Evolutionary conservation across 2,329 filamentous ascomycete genomes (phyloP).

Genomic region (Diplocarpon mali): DNA sequence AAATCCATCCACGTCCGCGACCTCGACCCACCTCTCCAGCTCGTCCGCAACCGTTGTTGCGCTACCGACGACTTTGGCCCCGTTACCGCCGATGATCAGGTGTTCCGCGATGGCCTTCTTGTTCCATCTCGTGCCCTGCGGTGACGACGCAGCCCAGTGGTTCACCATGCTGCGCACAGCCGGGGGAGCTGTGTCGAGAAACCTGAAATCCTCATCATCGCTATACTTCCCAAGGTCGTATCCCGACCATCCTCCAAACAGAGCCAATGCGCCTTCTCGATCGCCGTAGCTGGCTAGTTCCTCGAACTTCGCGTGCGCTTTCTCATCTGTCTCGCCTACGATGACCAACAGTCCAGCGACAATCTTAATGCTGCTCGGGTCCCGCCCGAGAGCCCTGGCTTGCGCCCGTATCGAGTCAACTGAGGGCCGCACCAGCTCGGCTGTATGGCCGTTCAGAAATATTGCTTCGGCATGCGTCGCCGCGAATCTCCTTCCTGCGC

Average conservation of each 20-base stretch:
- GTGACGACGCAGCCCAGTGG: conserved; percentile 32
- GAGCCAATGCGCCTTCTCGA: conserved; percentile 53
- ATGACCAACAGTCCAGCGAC: conserved; percentile 42
- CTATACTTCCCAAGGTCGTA: conserved; percentile 50
- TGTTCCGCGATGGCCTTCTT: conserved; percentile 26
- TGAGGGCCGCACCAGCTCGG: conserved; percentile 45
- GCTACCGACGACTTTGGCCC: conserved; percentile 19
- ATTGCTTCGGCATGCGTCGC: conserved; percentile 62
- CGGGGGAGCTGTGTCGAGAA: conserved; percentile 33
- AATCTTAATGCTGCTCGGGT: conserved; percentile 53
- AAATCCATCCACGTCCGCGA: conserved; percentile 22
- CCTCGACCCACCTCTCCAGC: conserved; percentile 20
- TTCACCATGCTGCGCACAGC: conserved; percentile 39
- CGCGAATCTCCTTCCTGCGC: conserved; percentile 54
- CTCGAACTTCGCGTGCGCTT: conserved; percentile 51
- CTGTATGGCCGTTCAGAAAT: conserved; percentile 56
- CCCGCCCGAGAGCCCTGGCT: conserved; percentile 33
- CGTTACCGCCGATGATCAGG: conserved; percentile 20
- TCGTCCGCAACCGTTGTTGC: conserved; percentile 19
- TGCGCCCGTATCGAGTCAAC: conserved; percentile 47
- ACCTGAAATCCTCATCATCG: conserved; percentile 53
- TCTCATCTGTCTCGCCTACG: conserved; percentile 52
- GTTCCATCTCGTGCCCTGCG: conserved; percentile 26
- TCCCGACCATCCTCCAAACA: conserved; percentile 68
- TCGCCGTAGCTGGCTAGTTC: conserved; percentile 52